Percentiles rank a stretch among this genome's conserved stretches.
Evolutionary conservation across 495 filamentous ascomycete species (phyloP).

Genomic region (Aspergillus baeticus): DNA sequence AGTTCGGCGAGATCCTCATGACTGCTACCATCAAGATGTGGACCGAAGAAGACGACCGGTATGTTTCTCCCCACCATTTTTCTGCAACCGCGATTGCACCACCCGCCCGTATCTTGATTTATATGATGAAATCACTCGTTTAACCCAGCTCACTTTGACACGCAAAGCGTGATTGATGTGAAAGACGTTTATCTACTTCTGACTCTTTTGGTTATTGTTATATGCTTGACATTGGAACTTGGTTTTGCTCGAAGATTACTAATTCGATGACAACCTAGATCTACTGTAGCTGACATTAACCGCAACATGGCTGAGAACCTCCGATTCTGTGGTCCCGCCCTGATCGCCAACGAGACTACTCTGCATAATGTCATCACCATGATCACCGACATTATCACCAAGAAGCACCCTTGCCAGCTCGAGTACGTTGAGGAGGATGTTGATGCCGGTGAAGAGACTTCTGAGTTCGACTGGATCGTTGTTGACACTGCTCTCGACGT

Average conservation of each 20-base stretch:
- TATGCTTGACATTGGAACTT: background rate
- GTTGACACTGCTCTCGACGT: conserved; percentile 93
- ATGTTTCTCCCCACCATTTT: conserved; percentile 44
- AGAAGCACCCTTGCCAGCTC: conserved; percentile 88
- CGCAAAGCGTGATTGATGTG: conserved; percentile 79
- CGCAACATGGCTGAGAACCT: conserved; percentile 90
- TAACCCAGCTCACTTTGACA: conserved; percentile 99
- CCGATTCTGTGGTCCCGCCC: conserved; percentile 85
- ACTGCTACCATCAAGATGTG: conserved; percentile 80
- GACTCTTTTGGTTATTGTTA: conserved; percentile 22
- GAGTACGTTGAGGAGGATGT: conserved; percentile 77
- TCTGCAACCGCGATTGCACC: conserved; percentile 13
- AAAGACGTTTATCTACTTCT: conserved; percentile 67
- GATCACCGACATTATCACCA: conserved; percentile 72
- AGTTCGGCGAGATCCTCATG: conserved; percentile 85
- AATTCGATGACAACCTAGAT: conserved; percentile 52
- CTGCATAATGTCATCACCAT: conserved; percentile 67
- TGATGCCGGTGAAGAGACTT: conserved; percentile 71
- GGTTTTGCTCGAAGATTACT: conserved; percentile 27
- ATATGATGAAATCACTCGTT: conserved; percentile 88
- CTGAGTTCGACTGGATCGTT: conserved; percentile 96
- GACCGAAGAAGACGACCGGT: conserved; percentile 91
- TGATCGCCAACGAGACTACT: conserved; percentile 65
- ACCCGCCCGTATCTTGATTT: conserved; percentile 2
- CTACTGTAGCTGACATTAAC: conserved; percentile 92